Percentiles rank a stretch among this genome's conserved stretches.
Conservation (phyloP, 2,329 filamentous ascomycete species). For the Botrytis paeoniae region DNA sequence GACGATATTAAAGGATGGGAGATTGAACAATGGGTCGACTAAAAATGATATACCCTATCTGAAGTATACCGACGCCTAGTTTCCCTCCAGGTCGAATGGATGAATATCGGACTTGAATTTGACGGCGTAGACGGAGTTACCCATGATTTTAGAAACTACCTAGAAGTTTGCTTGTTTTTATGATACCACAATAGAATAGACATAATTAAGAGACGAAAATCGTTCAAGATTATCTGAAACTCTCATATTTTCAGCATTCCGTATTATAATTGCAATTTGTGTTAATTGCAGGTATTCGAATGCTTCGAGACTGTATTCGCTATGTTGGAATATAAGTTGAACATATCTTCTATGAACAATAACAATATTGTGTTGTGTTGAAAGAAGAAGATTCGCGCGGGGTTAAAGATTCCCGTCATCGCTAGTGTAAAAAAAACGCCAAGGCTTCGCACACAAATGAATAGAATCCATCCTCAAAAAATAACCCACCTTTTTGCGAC, state of each 20-base stretch:
- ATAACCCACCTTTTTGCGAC: conserved; percentile 20
- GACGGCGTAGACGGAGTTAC: conserved; percentile 7
- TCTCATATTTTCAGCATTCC: neutral
- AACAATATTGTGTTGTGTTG: neutral
- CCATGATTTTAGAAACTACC: conserved; percentile 9
- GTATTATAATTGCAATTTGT: neutral
- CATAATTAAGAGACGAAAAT: conserved; percentile 4
- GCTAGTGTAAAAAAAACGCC: conserved; percentile 17
- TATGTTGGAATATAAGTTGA: neutral
- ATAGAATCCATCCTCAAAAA: conserved; percentile 20
- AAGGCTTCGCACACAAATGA: conserved; percentile 22
- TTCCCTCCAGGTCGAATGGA: neutral
- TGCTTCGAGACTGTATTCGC: neutral
- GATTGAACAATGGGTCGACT: conserved; percentile 55
- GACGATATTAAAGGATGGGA: conserved; percentile 64
- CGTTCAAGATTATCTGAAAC: neutral
- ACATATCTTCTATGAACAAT: neutral
- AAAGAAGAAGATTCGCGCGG: conserved; percentile 13
- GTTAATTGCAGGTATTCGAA: neutral
- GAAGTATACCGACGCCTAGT: neutral
- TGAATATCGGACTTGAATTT: neutral
- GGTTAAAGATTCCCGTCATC: conserved; percentile 12
- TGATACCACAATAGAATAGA: conserved; percentile 18
- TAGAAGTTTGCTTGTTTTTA: conserved; percentile 9
- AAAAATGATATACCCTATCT: neutral